Base-by-base conservation (phyloP, 306 rosid species). In the Trifolium repens region DNA sequence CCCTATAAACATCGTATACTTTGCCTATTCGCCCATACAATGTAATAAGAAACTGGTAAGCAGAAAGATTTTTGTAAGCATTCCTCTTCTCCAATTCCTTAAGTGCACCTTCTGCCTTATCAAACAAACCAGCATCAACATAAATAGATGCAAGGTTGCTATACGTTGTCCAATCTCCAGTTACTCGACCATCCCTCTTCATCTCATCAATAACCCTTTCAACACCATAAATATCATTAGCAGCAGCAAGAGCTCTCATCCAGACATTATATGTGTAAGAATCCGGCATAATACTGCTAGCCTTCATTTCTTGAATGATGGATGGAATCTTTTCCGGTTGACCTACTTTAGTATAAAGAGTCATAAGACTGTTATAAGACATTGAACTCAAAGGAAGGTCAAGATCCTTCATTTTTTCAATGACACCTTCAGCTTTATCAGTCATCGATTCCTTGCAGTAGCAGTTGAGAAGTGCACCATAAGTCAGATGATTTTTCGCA, bases 161-260 rank as follows among this genome's bases (percentile, higher is more conserved):
- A 78, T 84, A 94, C 0, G 88, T 91, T 26, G 96, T 87, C 97
- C 98, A 94, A 82, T 91, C 97, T 49, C 84, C 88, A 32, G 83
- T 78, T 62, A 88, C 93, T 76, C 84, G 81, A 37, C 96, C 93
- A 76, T 89, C 96, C 84, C 96, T 82, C 87, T 85, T 92, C 91
- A 94, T 90, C 87, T 94, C 96, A 37, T 89, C 96, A 63, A 89
- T 59, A 72, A 92, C 91, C 88, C 99, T 88, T 85, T 89, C 96
- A 65, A 85, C 96, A 73, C 93, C 92, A 47, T 88, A 84, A 69
- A 92, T 74, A 82, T 94, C 96, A 72, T 86, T 78, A 34, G 60
- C 85, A 30, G 96, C 91, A 74, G 99, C 96, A 80, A 85, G 87
- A 60, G 93, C 90, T 80, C 97, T 84, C 93, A 94, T 92, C 96